These are phyloP conservation scores for Priceomyces carsonii DNA, from an alignment of 805 yeast genomes.

Conservation along the genomic window DNA sequence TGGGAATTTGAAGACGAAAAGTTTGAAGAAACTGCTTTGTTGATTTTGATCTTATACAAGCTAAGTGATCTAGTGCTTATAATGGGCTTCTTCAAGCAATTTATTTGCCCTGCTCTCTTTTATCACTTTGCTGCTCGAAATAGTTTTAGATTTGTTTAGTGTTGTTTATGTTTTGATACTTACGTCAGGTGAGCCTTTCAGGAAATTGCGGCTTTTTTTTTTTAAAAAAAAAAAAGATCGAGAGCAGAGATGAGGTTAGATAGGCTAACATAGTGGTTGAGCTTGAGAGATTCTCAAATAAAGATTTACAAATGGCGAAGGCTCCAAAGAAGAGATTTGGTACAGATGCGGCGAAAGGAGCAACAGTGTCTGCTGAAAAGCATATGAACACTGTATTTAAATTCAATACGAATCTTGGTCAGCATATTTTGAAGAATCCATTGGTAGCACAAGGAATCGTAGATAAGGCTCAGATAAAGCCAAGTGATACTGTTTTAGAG, in stretches of 20 bases:
- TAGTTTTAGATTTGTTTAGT: too few relatives aligned
- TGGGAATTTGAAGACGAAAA: neutral
- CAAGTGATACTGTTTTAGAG: slow-evolving; percentile 90
- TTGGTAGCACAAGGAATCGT: slow-evolving; percentile 97
- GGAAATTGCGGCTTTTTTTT: slow-evolving; percentile 1
- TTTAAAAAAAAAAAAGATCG: slow-evolving; percentile 2
- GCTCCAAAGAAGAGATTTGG: slow-evolving; percentile 65
- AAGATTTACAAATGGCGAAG: slow-evolving; percentile 69
- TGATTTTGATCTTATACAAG: too few relatives aligned
- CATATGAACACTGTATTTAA: slow-evolving; percentile 85
- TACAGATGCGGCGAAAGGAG: slow-evolving; percentile 47
- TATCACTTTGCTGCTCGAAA: too few relatives aligned
- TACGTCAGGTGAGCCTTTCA: too few relatives aligned
- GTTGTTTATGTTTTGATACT: too few relatives aligned
- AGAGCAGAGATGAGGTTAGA: slow-evolving; percentile 4
- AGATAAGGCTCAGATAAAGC: slow-evolving; percentile 90
- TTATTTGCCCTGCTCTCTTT: too few relatives aligned
- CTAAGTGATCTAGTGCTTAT: too few relatives aligned
- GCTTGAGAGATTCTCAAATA: too few relatives aligned
- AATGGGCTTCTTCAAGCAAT: too few relatives aligned
- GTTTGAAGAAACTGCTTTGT: too few relatives aligned
- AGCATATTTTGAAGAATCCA: slow-evolving; percentile 95
- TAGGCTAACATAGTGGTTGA: neutral
- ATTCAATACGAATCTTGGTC: slow-evolving; percentile 95
- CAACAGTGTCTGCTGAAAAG: slow-evolving; percentile 67